Base-by-base conservation (phyloP, 306 rosid species). In the Geum urbanum region DNA sequence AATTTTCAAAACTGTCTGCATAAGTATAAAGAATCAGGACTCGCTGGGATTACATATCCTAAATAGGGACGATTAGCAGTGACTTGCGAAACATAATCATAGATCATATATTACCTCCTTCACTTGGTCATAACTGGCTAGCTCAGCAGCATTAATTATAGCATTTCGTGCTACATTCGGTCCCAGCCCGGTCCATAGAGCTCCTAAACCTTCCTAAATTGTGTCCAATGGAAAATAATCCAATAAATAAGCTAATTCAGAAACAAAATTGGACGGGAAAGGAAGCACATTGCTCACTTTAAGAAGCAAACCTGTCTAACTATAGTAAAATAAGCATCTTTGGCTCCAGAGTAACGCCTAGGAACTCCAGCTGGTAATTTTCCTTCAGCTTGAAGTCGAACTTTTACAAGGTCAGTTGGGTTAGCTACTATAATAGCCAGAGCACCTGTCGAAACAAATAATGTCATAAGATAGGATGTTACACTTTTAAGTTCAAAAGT, bases 1-100 rank as follows among this genome's bases (percentile, higher is more conserved):
- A 95, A 95, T 91, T 87, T 82, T 87, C 86, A 95, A 91, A 95
- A 95, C 82, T 48, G 81, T 95, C 99, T 95, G 99, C 99, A 91
- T 87, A 81, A 86, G 96, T 87, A 84, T 87, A 73, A 85, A 80
- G 73, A 76, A 86, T 85, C 88, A 88, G 90, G 76, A 88, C 59
- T 83, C 85, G 78, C 73, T 78, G 84, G 74, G 18, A 84, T 80
- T 63, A 65, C 37, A 66, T 49, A 76, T 76, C 76, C 77, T 79
- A 59, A 24, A 72, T 11, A 41, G 40, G 64, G 72, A 59, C 37
- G 49, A 14, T 65, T 54, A 69, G 72, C 67, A 50, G 70, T 61
- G 60, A 11, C 63, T 70, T 43, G 14, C 19, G 18, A 76, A 57
- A 58, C 45, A 51, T 59, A 66, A 70, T 51, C 53, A 37, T 66